These are phyloP conservation scores for Synchytrium microbalum DNA, from an alignment of 371 early-diverging fungal species.

Conservation along the genomic window DNA sequence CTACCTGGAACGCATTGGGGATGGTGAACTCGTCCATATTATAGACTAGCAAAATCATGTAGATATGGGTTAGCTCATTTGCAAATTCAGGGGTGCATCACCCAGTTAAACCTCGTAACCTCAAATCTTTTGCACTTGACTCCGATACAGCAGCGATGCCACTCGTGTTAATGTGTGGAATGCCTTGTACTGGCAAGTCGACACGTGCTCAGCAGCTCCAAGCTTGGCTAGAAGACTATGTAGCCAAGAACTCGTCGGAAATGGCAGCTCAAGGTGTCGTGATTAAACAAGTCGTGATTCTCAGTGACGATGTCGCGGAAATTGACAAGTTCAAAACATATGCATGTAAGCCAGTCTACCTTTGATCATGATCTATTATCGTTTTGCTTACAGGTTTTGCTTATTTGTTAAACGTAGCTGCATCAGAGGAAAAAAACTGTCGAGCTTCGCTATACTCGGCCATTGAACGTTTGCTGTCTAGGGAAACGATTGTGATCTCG, in stretches of 20 bases:
- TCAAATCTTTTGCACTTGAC: background rate
- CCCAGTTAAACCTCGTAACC: too few species aligned
- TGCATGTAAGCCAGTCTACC: conserved; percentile 43
- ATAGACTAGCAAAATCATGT: too few species aligned
- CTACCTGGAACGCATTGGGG: too few species aligned
- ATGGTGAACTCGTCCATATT: too few species aligned
- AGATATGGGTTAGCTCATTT: too few species aligned
- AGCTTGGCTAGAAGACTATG: conserved; percentile 46
- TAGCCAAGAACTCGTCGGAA: conserved; percentile 7
- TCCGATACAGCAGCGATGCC: conserved; percentile 64
- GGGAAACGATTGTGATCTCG: conserved; percentile 78
- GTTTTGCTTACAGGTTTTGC: background rate
- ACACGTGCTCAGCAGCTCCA: conserved; percentile 68
- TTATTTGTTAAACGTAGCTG: conserved; percentile 11
- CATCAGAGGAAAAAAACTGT: conserved; percentile 79
- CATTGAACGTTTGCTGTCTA: conserved; percentile 73
- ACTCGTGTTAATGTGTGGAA: conserved; percentile 77
- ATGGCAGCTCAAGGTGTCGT: conserved; percentile 5
- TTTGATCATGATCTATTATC: background rate
- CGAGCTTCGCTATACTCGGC: conserved; percentile 84
- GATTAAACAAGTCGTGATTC: conserved; percentile 34
- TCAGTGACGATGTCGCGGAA: conserved; percentile 72
- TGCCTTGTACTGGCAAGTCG: conserved; percentile 87
- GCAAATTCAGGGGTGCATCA: too few species aligned
- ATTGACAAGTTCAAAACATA: conserved; percentile 55